Evolutionary conservation across 305 asterid genomes (phyloP), one percentile per base, ranked within the genome.

Genomic region (Plantago lanceolata): DNA sequence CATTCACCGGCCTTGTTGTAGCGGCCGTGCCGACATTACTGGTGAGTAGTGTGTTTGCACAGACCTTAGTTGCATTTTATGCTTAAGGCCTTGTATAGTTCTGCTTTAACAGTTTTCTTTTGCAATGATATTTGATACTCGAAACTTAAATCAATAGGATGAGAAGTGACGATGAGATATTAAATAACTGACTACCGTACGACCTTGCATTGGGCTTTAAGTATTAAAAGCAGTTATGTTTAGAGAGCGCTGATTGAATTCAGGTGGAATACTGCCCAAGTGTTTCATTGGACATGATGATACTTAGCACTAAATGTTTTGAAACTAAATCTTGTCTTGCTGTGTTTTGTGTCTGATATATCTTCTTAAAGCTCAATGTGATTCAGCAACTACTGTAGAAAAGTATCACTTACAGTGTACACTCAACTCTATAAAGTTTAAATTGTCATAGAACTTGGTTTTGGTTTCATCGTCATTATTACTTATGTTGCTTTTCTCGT

Each of bases 1-100:
- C 94, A 8, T 83, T 90, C 73, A 68, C 84, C 57, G 75, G 90
- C 73, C 81, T 87, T 54, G 91, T 81, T 68, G 75, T 83, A 69
- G 95, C 93, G 17, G 87, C 95, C 50, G 87, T 87, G 58, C 97
- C 93, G 40, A 82, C 96, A n/a, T 58, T 89, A 64, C 78, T 67
- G 62, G 95, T 87, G 65, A 87, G 94, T 76, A 37, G 40, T 54
- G 31, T 52, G n/a, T n/a, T n/a, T n/a, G n/a, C n/a, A n/a, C n/a
- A n/a, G n/a, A n/a, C 13, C 16, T 54, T 14, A 13, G 0, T 3
- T 54, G 11, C 19, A 8, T 3, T 54, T 54, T 13, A 14, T 11
- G 7, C 37, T 13, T 26, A n/a, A 31, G 3, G 19, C 0, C 31
- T 53, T 20, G 17, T 54, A 35, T 26, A 17, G 19, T 12, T 33